phyloP scores from a whole-genome alignment of 345 rosid species.

The Ceriops zippeliana region DNA sequence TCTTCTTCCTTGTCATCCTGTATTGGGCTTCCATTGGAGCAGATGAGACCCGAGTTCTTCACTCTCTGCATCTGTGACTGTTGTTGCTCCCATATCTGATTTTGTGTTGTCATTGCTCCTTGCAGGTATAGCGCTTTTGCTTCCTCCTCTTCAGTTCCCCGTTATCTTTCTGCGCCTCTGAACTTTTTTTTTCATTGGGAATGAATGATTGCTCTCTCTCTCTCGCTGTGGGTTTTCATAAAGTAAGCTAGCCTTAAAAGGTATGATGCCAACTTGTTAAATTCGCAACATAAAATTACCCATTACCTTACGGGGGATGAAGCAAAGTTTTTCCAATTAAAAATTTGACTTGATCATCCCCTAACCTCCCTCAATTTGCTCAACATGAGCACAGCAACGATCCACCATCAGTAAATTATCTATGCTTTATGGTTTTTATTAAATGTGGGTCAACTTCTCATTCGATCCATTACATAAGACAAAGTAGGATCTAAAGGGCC shows the following conservation, averaged over 20 bases:
- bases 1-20: conserved; percentile 68
- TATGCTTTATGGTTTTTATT: neutral
- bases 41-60: conserved; percentile 44
- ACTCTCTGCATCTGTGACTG: conserved; percentile 43
- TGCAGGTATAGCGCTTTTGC: neutral
- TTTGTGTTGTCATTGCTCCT: conserved; percentile 45
- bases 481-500: neutral
- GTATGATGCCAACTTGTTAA: conserved; percentile 23
- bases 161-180: conserved; percentile 2
- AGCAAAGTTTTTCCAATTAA: conserved; percentile 3
- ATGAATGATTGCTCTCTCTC: conserved; percentile 38
- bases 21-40: conserved; percentile 36
- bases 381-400: conserved; percentile 4
- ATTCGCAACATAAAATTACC: conserved; percentile 32
- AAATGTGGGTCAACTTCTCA: neutral
- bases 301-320: conserved; percentile 31
- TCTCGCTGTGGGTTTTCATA: conserved; percentile 26
- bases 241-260: conserved; percentile 39
- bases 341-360: conserved; percentile 22
- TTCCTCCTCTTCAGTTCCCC: conserved; percentile 13
- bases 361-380: conserved; percentile 21
- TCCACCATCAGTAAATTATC: neutral
- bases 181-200: conserved; percentile 2
- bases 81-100: conserved; percentile 45
- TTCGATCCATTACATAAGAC: neutral